Base-by-base conservation (phyloP, 2,329 filamentous ascomycete species). In the Achaetomium macrosporum region DNA sequence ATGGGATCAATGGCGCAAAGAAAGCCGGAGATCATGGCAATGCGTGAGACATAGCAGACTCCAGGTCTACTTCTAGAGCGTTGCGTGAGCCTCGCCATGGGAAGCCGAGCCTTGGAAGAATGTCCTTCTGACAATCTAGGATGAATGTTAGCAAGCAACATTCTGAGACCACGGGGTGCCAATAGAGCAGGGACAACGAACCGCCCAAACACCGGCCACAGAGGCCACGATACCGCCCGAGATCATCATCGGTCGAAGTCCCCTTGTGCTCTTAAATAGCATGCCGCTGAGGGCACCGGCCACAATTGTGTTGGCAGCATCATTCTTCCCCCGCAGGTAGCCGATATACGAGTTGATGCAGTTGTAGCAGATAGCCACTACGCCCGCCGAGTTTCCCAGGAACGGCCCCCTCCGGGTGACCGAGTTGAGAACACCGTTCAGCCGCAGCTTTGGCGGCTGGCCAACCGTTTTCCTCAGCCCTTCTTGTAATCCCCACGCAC, bases 361-460 rank as follows among this genome's bases (percentile, higher is more conserved):
- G 73, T 97, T 99, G 74, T 99, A 99, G 49, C 90, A 84, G 77
- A 99, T 91, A 33, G 95, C 93, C 50, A 99, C 84, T 33, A 97
- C 92, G 66, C 90, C 93, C 1, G 92, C 92, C 31, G 89, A 95
- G 76, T 99, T 99, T 41, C 93, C 93, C 62, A 99, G 72, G 73
- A 96, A 99, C 12, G 93, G 93, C 3, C 93, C 93, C 70, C 93
- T 79, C 65, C 93, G 76, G 55, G 93, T 99, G 57, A 99, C 84
- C 52, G 90, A 89, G 76, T 99, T 99, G 61, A 99, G 82, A 19
- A 95, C 89, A 56, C 88, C 88, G 78, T 99, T 99, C 59, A 99
- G 77, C 58, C 90, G 84, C 69, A 99, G 79, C 77, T 95, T 95
- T 11, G 93, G 92, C 36, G 92, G 85, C 69, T 85, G 82, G 52